These are phyloP conservation scores for Hemileia vastatrix DNA, from an alignment of 1,284 basidiomycete genomes.

Conservation along the genomic window DNA sequence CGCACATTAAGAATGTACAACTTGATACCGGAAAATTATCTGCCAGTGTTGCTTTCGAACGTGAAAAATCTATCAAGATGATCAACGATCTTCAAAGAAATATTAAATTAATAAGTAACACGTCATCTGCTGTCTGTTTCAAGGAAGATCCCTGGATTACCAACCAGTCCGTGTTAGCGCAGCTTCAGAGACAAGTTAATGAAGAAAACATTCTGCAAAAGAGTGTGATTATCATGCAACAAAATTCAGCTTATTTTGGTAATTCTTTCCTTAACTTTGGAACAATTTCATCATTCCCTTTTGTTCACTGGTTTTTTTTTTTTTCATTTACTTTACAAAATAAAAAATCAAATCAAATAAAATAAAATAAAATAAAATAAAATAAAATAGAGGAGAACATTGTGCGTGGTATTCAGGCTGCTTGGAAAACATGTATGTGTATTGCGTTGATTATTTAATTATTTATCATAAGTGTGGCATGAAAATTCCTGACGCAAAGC, in stretches of 20 bases:
- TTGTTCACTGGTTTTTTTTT: too few species aligned
- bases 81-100: constrained; percentile 79
- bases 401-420: too few species aligned
- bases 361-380: too few species aligned
- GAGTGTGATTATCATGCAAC: constrained; percentile 93
- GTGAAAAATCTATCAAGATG: constrained; percentile 75
- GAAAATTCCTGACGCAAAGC: too few species aligned
- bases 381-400: too few species aligned
- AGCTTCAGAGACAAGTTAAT: constrained; percentile 79
- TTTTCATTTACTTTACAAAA: too few species aligned
- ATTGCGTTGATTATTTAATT: too few species aligned
- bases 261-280: too few species aligned
- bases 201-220: constrained; percentile 99
- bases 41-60: constrained; percentile 82
- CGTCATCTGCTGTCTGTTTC: constrained; percentile 72
- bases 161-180: constrained; percentile 72
- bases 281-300: too few species aligned
- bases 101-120: constrained; percentile 88
- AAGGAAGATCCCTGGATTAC: constrained; percentile 72
- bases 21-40: constrained; percentile 63
- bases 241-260: constrained; percentile 94
- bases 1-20: constrained; percentile 67
- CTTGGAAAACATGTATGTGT: too few species aligned
- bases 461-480: too few species aligned
- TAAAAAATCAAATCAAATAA: too few species aligned